phyloP scores from a whole-genome alignment of 139 green algal genomes.

The Microglena sp. region DNA sequence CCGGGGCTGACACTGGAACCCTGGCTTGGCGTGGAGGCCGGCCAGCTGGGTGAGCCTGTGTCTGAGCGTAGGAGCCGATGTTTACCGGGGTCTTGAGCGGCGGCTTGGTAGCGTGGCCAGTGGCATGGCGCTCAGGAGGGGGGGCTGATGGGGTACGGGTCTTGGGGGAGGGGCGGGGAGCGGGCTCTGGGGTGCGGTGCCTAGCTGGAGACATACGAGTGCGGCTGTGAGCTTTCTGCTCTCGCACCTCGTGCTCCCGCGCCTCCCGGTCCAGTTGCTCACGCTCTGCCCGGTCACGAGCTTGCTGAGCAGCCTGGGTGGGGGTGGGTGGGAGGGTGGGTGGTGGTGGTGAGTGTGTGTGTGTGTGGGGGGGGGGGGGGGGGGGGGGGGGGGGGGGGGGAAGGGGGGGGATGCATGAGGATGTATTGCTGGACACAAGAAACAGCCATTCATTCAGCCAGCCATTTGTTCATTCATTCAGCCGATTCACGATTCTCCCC shows the following conservation, averaged over 20 bases:
- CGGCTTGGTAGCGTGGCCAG: neutral
- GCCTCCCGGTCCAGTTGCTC: neutral
- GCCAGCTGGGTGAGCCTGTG: neutral
- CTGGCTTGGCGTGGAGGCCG: neutral
- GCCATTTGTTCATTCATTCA: no score
- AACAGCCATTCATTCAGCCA: no score
- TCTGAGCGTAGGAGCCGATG: slow-evolving; percentile 7
- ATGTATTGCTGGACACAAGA: no score
- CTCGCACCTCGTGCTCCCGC: neutral
- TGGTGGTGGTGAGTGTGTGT: neutral
- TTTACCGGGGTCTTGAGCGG: slow-evolving; percentile 3
- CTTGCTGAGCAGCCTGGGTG: neutral
- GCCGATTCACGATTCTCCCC: no score
- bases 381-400: no score
- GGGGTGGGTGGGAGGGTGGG: no score
- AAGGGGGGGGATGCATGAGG: no score
- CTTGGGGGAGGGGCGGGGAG: no score
- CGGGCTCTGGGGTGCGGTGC: no score
- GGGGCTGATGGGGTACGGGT: no score
- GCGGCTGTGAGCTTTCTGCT: neutral
- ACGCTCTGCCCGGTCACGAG: neutral
- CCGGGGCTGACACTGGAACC: neutral
- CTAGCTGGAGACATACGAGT: no score
- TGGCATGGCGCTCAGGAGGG: no score
- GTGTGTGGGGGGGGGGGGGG: neutral